A percentile compares a stretch with the other conserved stretches of the same genome.
Conservation (phyloP, 176 grass and related monocot species). For the Oryza brachyantha region DNA sequence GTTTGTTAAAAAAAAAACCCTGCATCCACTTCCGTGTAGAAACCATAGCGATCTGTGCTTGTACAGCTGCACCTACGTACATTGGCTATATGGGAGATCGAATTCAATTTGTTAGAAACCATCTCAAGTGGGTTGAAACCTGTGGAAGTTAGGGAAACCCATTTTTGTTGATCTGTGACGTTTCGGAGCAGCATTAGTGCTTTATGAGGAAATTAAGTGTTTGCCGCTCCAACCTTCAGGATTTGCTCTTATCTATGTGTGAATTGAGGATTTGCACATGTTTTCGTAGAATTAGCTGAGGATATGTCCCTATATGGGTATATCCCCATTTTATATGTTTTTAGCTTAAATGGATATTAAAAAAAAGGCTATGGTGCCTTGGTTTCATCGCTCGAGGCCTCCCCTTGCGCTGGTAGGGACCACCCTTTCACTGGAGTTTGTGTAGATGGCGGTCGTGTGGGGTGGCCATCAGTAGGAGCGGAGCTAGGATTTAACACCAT, state of each 20-base stretch:
- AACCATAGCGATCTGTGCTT: background rate
- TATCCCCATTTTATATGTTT: background rate
- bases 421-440: no score
- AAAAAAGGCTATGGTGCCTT: no score
- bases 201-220: background rate
- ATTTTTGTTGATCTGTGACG: background rate
- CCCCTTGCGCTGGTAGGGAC: no score
- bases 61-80: background rate
- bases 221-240: background rate
- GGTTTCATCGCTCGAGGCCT: no score
- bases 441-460: no score
- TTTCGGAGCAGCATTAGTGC: background rate
- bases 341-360: no score
- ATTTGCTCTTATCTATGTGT: background rate
- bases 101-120: background rate
- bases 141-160: background rate
- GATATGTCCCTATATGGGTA: background rate
- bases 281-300: background rate
- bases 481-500: no score
- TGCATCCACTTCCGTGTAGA: background rate
- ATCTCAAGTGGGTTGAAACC: background rate
- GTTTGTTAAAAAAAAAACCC: background rate
- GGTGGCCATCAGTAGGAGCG: no score
- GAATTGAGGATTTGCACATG: background rate
- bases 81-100: background rate